Conservation (phyloP, 805 yeast genomes). For the Naumovozyma dairenensis region DNA sequence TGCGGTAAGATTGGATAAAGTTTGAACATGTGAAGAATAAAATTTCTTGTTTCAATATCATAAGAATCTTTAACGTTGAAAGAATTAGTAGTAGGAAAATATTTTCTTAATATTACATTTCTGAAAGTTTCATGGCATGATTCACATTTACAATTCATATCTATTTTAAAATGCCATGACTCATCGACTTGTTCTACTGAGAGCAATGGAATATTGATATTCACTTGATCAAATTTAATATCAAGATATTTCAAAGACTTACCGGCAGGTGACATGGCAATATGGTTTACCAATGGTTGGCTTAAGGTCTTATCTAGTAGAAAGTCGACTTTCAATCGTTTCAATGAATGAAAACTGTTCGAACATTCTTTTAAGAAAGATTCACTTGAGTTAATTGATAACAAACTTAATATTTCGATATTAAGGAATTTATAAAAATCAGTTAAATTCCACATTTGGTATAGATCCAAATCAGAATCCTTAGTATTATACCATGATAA, state of each 20-base stretch:
- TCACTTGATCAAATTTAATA: constrained; percentile 20
- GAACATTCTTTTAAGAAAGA: constrained; percentile 20
- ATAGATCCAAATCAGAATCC: constrained; percentile 11
- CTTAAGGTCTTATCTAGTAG: constrained; percentile 20
- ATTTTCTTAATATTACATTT: constrained; percentile 23
- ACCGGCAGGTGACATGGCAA: constrained; percentile 18
- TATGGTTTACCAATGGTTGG: constrained; percentile 11
- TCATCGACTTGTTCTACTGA: constrained; percentile 17
- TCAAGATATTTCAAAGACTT: constrained; percentile 27
- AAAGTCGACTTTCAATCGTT: constrained; percentile 30
- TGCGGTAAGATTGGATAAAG: constrained; percentile 30
- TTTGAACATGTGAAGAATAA: constrained; percentile 23
- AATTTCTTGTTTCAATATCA: constrained; percentile 23
- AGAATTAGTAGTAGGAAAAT: constrained; percentile 22
- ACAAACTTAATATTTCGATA: constrained; percentile 26
- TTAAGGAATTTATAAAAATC: constrained; percentile 26
- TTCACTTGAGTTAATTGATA: constrained; percentile 25
- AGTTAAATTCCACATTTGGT: constrained; percentile 18
- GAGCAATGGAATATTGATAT: too few species aligned
- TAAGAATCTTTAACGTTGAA: constrained; percentile 13
- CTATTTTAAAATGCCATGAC: constrained; percentile 13
- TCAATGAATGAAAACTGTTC: constrained; percentile 16
- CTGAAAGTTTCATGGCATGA: constrained; percentile 19
- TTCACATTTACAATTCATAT: constrained; percentile 20
- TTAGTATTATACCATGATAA: constrained; percentile 31